These are phyloP conservation scores for Tylopilus balloui DNA, from an alignment of 768 basidiomycete genomes.

Conservation along the genomic window DNA sequence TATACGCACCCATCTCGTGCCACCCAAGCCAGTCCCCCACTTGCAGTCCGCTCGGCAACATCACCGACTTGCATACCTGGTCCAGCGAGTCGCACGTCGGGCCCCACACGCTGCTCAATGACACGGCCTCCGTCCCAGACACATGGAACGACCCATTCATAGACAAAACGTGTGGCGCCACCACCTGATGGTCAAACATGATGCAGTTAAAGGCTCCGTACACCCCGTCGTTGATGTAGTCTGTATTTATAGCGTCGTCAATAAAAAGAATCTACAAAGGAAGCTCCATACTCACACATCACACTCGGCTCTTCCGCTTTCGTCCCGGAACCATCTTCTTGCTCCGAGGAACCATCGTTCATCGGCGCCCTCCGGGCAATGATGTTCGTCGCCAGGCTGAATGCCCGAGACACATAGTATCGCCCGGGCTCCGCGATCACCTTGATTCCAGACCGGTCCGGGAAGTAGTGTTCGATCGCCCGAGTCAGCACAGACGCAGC, in stretches of 20 bases:
- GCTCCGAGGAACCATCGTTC: conserved; percentile 28
- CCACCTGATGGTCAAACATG: conserved; percentile 92
- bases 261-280: conserved; percentile 1
- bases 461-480: conserved; percentile 78
- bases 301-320: conserved; percentile 47
- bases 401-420: conserved; percentile 89
- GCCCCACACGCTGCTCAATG: conserved; percentile 84
- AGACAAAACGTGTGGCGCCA: conserved; percentile 78
- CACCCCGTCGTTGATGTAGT: conserved; percentile 99
- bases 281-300: conserved; percentile 74
- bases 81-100: conserved; percentile 99
- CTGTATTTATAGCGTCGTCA: conserved; percentile 38
- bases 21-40: conserved; percentile 99
- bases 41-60: conserved; percentile 61
- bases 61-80: conserved; percentile 66
- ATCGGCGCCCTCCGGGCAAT: conserved; percentile 79
- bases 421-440: conserved; percentile 96
- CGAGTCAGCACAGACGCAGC: conserved; percentile 67
- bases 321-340: conserved; percentile 12
- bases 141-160: conserved; percentile 57
- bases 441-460: conserved; percentile 58
- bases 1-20: conserved; percentile 98
- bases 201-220: conserved; percentile 97
- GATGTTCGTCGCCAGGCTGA: conserved; percentile 88
- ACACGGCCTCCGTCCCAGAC: conserved; percentile 37